Evolutionary conservation across 2,329 filamentous ascomycete genomes (phyloP).

Genomic region (Domatiomyces globalis): DNA sequence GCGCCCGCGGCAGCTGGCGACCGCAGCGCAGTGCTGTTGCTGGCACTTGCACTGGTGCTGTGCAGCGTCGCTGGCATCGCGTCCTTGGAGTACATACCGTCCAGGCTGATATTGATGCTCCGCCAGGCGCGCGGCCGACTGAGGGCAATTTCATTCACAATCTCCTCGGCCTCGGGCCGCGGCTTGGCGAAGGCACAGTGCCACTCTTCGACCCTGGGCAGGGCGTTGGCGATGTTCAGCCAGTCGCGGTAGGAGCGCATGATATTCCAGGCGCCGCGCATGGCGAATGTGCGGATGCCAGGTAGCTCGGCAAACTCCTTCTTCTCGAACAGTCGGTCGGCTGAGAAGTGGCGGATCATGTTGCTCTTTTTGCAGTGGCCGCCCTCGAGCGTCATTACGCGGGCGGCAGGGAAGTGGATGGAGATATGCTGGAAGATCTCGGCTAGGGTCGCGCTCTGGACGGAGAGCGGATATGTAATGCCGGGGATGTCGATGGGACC

Average conservation of each 20-base stretch:
- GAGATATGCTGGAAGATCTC: slow-evolving; percentile 54
- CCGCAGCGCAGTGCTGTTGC: not conserved
- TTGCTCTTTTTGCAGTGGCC: slow-evolving; percentile 63
- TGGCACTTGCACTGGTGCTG: slow-evolving; percentile 27
- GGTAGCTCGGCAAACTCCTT: slow-evolving; percentile 27
- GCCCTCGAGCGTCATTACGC: slow-evolving; percentile 59
- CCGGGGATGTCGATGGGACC: slow-evolving; percentile 28
- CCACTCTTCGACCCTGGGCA: slow-evolving; percentile 50
- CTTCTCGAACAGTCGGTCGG: slow-evolving; percentile 16
- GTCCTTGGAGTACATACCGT: slow-evolving; percentile 57
- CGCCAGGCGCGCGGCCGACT: slow-evolving; percentile 44
- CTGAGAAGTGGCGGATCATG: slow-evolving; percentile 44
- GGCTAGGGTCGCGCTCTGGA: slow-evolving; percentile 55
- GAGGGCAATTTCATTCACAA: slow-evolving; percentile 50
- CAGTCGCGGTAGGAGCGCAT: slow-evolving; percentile 53
- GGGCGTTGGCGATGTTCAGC: slow-evolving; percentile 43
- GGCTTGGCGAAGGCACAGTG: slow-evolving; percentile 49
- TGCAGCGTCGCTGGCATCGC: slow-evolving; percentile 17
- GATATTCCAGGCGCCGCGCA: slow-evolving; percentile 65
- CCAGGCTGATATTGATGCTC: slow-evolving; percentile 53
- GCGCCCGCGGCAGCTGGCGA: slow-evolving; percentile 13
- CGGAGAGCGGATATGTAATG: slow-evolving; percentile 43
- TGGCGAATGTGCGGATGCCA: slow-evolving; percentile 52
- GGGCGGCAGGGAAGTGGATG: slow-evolving; percentile 44
- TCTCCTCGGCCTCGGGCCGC: slow-evolving; percentile 59